Evolutionary conservation across 2,329 filamentous ascomycete species (phyloP).

Genomic region (Aspergillus amoenus): DNA sequence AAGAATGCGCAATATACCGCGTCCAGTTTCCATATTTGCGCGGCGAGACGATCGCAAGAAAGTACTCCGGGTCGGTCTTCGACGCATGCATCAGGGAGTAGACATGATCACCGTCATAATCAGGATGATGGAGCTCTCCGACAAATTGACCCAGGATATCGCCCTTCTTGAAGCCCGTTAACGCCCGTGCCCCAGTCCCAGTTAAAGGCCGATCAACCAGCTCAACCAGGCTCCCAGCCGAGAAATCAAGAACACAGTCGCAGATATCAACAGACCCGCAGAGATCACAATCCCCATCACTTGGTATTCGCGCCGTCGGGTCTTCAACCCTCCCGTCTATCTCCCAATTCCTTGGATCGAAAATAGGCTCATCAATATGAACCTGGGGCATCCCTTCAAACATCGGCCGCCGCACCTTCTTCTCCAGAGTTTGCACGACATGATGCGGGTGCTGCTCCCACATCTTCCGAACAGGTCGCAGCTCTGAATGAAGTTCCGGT

Average conservation of each 20-base stretch:
- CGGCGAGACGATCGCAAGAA: constrained; percentile 17
- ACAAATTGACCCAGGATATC: constrained; percentile 20
- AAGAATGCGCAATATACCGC: constrained; percentile 39
- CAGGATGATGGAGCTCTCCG: constrained; percentile 20
- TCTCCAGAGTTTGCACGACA: constrained; percentile 5
- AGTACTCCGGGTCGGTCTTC: background rate
- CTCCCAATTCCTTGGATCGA: constrained; percentile 10
- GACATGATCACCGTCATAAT: constrained; percentile 7
- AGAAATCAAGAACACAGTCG: constrained; percentile 17
- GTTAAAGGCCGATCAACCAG: constrained; percentile 27
- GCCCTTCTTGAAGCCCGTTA: constrained; percentile 24
- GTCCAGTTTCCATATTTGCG: constrained; percentile 33
- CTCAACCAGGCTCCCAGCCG: constrained; percentile 28
- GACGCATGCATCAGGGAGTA: constrained; percentile 20
- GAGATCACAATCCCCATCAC: constrained; percentile 19
- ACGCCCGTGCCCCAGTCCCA: constrained; percentile 33
- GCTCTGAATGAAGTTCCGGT: constrained; percentile 2
- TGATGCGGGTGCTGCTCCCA: constrained; percentile 18
- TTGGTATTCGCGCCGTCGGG: constrained; percentile 15
- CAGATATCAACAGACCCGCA: constrained; percentile 20
- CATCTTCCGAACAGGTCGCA: background rate
- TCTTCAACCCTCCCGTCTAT: background rate
- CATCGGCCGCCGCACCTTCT: constrained; percentile 2
- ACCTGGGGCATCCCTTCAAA: constrained; percentile 14
- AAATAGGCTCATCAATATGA: constrained; percentile 14